Percentiles rank a stretch among this genome's conserved stretches.
Conservation (phyloP, 306 rosid genomes). For the Cicer cuneatum region DNA sequence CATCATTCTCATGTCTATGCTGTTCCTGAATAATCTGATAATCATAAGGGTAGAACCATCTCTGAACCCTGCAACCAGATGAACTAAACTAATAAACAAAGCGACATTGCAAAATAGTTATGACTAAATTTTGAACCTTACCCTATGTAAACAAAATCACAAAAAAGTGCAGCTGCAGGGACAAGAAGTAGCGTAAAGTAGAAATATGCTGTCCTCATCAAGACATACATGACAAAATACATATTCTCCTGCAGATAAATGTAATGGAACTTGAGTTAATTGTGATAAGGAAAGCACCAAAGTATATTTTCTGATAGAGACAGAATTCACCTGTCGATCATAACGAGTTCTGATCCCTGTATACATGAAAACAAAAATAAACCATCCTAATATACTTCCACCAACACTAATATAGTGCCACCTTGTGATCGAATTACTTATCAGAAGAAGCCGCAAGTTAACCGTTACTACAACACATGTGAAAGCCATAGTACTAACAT, state of each 20-base stretch:
- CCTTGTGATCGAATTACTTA: conserved; percentile 83
- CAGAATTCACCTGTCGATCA: conserved; percentile 68
- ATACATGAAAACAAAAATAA: conserved; percentile 72
- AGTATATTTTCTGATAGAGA: conserved; percentile 28
- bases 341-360: conserved; percentile 65
- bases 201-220: conserved; percentile 92
- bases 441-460: conserved; percentile 80
- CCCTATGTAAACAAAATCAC: conserved; percentile 89
- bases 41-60: conserved; percentile 96
- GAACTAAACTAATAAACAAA: conserved; percentile 28
- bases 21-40: conserved; percentile 91
- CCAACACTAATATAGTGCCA: conserved; percentile 93
- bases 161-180: conserved; percentile 80
- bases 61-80: conserved; percentile 68
- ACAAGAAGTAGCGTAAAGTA: conserved; percentile 71
- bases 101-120: neutral
- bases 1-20: conserved; percentile 73
- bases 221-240: conserved; percentile 75
- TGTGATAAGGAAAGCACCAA: conserved; percentile 1
- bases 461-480: conserved; percentile 89
- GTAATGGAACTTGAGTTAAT: conserved; percentile 35
- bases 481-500: conserved; percentile 94
- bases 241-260: conserved; percentile 77
- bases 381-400: conserved; percentile 94
- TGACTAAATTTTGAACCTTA: conserved; percentile 48